Evolutionary conservation across 371 early-diverging fungal genomes (phyloP).

Genomic region (Mortierella sp.): DNA sequence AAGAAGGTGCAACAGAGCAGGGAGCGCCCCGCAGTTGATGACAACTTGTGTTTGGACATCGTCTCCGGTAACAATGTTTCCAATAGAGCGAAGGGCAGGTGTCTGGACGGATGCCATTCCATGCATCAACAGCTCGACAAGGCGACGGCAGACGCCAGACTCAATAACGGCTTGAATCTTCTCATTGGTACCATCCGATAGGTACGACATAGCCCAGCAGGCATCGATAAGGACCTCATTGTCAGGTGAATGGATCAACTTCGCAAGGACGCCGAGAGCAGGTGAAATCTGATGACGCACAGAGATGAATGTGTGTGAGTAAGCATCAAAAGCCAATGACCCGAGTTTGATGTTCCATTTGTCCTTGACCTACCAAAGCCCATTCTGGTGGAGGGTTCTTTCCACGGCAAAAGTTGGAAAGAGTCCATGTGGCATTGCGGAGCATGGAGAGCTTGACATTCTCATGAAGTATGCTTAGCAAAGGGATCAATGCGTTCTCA

Average conservation of each 20-base stretch:
- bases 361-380: slow-evolving; percentile 70
- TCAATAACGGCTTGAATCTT: slow-evolving; percentile 97
- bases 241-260: slow-evolving; percentile 90
- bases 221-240: slow-evolving; percentile 98
- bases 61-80: slow-evolving; percentile 99
- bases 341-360: neutral
- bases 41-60: slow-evolving; percentile 97
- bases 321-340: neutral
- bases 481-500: slow-evolving; percentile 84
- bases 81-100: slow-evolving; percentile 98
- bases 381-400: slow-evolving; percentile 97
- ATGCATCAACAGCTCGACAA: slow-evolving; percentile 94
- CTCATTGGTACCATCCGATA: slow-evolving; percentile 96
- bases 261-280: slow-evolving; percentile 89
- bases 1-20: slow-evolving; percentile 85
- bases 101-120: slow-evolving; percentile 90
- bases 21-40: slow-evolving; percentile 90
- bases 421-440: slow-evolving; percentile 99
- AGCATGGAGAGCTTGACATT: slow-evolving; percentile 92
- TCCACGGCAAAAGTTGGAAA: slow-evolving; percentile 99
- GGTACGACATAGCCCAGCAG: slow-evolving; percentile 99
- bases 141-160: slow-evolving; percentile 92
- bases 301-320: slow-evolving; percentile 4
- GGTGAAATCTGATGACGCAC: slow-evolving; percentile 74
- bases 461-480: slow-evolving; percentile 88